Base-by-base conservation (phyloP, 2,329 filamentous ascomycete species). In the Cucurbitaria berberidis region DNA sequence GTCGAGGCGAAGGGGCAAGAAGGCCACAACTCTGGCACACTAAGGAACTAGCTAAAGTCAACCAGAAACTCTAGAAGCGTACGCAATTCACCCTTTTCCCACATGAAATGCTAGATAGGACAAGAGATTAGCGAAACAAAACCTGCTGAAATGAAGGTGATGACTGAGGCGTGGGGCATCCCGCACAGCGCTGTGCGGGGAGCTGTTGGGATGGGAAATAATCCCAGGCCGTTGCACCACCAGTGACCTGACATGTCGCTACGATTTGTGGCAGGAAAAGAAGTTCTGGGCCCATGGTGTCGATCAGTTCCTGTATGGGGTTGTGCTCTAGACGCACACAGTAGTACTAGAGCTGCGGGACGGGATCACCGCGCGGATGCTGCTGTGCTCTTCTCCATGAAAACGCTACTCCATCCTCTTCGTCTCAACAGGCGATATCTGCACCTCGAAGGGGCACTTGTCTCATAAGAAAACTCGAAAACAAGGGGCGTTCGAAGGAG, bases 71-170 rank as follows among this genome's bases (percentile, higher is more conserved):
- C 3, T 8, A 13, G 13, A 44, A 34, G 51, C 45, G 57, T 41
- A 45, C 16, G 49, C 50, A 50, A 53, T 53, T 58, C 44, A 48
- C 46, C 46, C 35, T 48, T 60, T 39, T 43, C 47, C 35, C 46
- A 53, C 48, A 49, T 53, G 43, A 34, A 43, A 24, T 41, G 40
- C 38, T 51, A 32, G 22, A 49, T 32, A 39, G 32, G 46, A 59
- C 40, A 56, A 45, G 51, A 48, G 18, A 55, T 69, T 64, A 67
- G 68, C 54, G 65, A 69, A 67, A 66, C 60, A 35, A 40, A 55
- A 51, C 13, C 19, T 53, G 52, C 66, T 64, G 65, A 43, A 53
- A 57, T 62, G 57, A 46, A 48, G 48, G 38, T 32, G 29, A 15
- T 42, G 45, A 27, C 42, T 5, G 24, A 39, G 48, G 52, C 48